Base-by-base conservation (phyloP, 495 filamentous ascomycete species). In the Haplographium delicatum region DNA sequence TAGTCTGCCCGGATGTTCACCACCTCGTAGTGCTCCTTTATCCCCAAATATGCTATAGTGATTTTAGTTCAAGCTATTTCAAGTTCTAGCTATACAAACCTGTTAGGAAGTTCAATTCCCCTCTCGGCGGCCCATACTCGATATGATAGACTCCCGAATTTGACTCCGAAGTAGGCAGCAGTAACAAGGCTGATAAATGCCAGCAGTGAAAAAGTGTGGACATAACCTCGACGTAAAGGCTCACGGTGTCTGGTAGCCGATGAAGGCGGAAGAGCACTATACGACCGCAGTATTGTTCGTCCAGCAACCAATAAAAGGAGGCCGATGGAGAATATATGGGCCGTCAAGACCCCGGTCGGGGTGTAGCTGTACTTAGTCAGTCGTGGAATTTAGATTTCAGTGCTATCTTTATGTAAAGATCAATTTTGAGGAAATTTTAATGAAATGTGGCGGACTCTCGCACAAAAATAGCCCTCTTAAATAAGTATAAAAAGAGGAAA, bases 91-190 rank as follows among this genome's bases (percentile, higher is more conserved):
- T 26, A 27, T 34, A 38, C 56, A 30, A 58, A 71, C 68, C 53
- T 56, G 44, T 56, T 60, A 37, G 67, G 68, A n/a, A 67, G 47
- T 6, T 68, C 58, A 22, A 74, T 53, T 5, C 67, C 72, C 44
- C 72, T 63, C 40, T 75, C 63, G 33, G 64, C 59, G 4, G 73
- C 73, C 75, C 75, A 79, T 13, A 65, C 65, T 39, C 64, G 58
- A 57, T 78, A 79, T 1, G 73, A 77, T 19, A 76, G 40, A 2
- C 51, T 57, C 23, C 53, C 55, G 33, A 71, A 73, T 11, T 51
- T 49, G 16, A 68, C 28, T 2, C 56, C 58, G 15, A 68, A 72
- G 19, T 65, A 67, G 8, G 62, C 44, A 4, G 72, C 68, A 9
- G 67, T 46, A 4, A 48, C 57, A 5, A 78, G 54, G 18, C 71